Evolutionary conservation across 2,329 filamentous ascomycete species (phyloP).

Genomic region (Dactylonectria macrodidyma): DNA sequence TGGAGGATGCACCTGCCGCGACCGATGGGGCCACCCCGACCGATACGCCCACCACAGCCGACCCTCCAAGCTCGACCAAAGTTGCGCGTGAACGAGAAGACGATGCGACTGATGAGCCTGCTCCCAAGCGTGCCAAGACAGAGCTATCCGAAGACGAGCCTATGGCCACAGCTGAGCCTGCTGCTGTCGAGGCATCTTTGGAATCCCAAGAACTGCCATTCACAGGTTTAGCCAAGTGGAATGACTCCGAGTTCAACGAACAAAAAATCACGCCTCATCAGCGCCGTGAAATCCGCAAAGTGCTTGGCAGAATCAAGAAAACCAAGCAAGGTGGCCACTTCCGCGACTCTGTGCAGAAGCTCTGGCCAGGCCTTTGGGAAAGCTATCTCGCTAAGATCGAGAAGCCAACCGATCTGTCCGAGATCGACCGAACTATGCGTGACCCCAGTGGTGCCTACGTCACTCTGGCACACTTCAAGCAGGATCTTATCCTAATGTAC

Average conservation of each 20-base stretch:
- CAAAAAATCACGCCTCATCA: constrained; percentile 72
- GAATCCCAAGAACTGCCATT: constrained; percentile 44
- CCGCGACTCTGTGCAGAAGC: constrained; percentile 80
- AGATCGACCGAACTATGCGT: constrained; percentile 86
- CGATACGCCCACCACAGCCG: constrained; percentile 34
- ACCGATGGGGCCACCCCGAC: constrained; percentile 5
- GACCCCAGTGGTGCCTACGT: constrained; percentile 72
- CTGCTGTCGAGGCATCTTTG: constrained; percentile 37
- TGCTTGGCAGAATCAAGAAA: constrained; percentile 85
- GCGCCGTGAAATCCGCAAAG: constrained; percentile 73
- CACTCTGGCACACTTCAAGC: constrained; percentile 79
- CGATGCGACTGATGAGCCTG: constrained; percentile 75
- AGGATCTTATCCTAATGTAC: constrained; percentile 83
- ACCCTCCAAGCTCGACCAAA: constrained; percentile 65
- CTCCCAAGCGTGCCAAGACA: constrained; percentile 86
- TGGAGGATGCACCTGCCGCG: constrained; percentile 62
- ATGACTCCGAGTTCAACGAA: constrained; percentile 60
- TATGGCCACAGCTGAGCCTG: constrained; percentile 2
- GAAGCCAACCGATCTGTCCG: constrained; percentile 86
- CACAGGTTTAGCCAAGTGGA: constrained; percentile 56
- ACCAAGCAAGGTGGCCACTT: constrained; percentile 86
- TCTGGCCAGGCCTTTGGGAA: constrained; percentile 82
- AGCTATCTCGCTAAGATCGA: constrained; percentile 79
- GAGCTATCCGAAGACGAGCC: constrained; percentile 66
- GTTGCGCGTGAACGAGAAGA: constrained; percentile 83